Conservation (phyloP, 2,329 filamentous ascomycete genomes). For the Scytalidium lignicola region DNA sequence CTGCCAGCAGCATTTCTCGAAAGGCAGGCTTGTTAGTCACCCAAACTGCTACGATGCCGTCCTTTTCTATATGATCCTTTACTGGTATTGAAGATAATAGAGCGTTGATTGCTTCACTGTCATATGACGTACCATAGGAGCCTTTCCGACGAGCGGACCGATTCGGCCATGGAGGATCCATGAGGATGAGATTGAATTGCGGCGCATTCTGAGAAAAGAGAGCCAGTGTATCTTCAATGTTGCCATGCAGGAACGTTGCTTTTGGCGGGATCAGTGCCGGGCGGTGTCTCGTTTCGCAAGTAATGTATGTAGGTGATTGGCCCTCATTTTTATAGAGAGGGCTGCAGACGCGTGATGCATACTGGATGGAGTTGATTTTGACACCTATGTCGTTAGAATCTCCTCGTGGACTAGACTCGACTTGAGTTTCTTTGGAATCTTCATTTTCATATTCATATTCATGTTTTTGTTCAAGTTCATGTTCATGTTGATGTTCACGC, state of each 20-base stretch:
- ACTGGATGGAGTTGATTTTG: background rate
- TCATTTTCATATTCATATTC: background rate
- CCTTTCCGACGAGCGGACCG: conserved; percentile 62
- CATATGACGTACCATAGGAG: conserved; percentile 43
- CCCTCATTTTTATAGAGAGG: background rate
- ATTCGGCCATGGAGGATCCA: conserved; percentile 82
- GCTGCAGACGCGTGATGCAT: background rate
- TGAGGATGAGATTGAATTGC: conserved; percentile 60
- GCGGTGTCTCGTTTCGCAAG: background rate
- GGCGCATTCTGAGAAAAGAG: conserved; percentile 39
- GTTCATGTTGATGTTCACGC: conserved; percentile 3
- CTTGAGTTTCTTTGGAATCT: no score
- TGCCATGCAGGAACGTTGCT: conserved; percentile 44
- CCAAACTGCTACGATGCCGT: conserved; percentile 66
- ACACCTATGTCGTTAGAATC: background rate
- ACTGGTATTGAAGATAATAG: conserved; percentile 55
- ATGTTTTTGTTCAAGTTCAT: background rate
- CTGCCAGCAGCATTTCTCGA: conserved; percentile 48
- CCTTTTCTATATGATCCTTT: conserved; percentile 43
- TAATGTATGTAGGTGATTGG: background rate
- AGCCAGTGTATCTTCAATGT: conserved; percentile 36
- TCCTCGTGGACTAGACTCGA: background rate
- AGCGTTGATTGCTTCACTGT: conserved; percentile 36
- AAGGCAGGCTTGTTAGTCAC: conserved; percentile 65
- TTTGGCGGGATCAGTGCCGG: conserved; percentile 33